phyloP scores from a whole-genome alignment of 1,139 yeast species.

The Taphrina populina region DNA sequence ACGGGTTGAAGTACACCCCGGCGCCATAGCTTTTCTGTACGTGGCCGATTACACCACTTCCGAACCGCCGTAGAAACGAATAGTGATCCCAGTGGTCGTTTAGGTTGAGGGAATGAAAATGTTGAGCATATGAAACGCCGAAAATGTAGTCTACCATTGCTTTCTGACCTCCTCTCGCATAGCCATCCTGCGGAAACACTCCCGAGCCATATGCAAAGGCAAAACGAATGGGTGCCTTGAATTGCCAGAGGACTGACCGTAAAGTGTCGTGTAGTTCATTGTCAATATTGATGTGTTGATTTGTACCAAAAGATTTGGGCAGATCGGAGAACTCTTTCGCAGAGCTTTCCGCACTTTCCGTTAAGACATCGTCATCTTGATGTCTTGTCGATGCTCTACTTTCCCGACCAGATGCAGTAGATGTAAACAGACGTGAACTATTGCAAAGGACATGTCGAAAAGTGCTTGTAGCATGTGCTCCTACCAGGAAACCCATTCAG shows the following conservation, averaged over 20 bases:
- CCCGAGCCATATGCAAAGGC: constrained; percentile 96
- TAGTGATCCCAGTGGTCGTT: constrained; percentile 70
- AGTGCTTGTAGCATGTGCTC: no score
- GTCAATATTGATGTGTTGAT: constrained; percentile 58
- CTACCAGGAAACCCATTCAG: no score
- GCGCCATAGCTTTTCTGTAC: constrained; percentile 72
- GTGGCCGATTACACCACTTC: constrained; percentile 58
- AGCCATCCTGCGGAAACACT: constrained; percentile 69
- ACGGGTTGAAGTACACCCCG: constrained; percentile 93
- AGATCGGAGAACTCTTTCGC: constrained; percentile 48
- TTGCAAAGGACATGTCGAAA: no score
- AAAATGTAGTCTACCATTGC: constrained; percentile 88
- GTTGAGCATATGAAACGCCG: constrained; percentile 68
- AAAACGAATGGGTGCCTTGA: constrained; percentile 66
- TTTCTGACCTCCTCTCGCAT: constrained; percentile 42
- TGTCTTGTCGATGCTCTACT: constrained; percentile 2
- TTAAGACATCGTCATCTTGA: constrained; percentile 7
- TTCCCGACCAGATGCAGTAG: not conserved
- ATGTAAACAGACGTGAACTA: no score
- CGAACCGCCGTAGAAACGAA: constrained; percentile 62
- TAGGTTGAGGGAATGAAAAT: constrained; percentile 75
- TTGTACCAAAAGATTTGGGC: constrained; percentile 57
- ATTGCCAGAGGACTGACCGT: constrained; percentile 54
- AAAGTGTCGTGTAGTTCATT: constrained; percentile 52
- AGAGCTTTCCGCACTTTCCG: not conserved